Percentiles rank a stretch among this genome's conserved stretches.
These are phyloP conservation scores for Nyctanthes arbortristis DNA, from an alignment of 257 asterid genomes.

Conservation along the genomic window DNA sequence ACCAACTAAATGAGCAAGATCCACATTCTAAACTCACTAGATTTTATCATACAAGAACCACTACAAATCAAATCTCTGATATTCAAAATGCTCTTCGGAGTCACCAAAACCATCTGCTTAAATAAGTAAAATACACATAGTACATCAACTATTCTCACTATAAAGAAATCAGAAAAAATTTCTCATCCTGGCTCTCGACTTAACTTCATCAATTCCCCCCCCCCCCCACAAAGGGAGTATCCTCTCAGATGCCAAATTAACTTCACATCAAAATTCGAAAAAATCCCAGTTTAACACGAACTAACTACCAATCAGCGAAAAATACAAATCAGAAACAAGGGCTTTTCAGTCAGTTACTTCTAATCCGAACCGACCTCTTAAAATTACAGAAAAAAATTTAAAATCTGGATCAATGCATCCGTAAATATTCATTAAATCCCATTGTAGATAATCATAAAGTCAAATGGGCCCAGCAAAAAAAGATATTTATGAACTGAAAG, in stretches of 20 bases:
- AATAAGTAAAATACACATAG: neutral
- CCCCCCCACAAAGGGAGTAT: neutral
- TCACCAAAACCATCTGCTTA: neutral
- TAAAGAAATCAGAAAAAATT: neutral
- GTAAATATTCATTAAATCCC: neutral
- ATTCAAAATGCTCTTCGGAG: neutral
- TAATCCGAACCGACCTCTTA: neutral
- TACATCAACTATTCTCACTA: neutral
- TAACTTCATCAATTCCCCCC: neutral
- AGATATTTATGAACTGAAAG: neutral
- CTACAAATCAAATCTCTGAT: neutral
- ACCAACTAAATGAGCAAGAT: conserved; percentile 16
- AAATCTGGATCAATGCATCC: neutral
- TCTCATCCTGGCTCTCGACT: neutral
- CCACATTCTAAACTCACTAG: conserved; percentile 23
- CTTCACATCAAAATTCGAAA: neutral
- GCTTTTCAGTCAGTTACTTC: neutral
- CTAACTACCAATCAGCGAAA: neutral
- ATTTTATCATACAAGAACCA: neutral
- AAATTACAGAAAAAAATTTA: neutral
- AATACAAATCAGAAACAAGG: neutral
- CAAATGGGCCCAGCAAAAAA: neutral
- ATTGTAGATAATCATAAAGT: neutral
- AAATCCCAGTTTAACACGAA: neutral
- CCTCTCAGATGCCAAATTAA: neutral